Conservation (phyloP, 2,329 filamentous ascomycete genomes). For the Cadophora luteo-olivacea region DNA sequence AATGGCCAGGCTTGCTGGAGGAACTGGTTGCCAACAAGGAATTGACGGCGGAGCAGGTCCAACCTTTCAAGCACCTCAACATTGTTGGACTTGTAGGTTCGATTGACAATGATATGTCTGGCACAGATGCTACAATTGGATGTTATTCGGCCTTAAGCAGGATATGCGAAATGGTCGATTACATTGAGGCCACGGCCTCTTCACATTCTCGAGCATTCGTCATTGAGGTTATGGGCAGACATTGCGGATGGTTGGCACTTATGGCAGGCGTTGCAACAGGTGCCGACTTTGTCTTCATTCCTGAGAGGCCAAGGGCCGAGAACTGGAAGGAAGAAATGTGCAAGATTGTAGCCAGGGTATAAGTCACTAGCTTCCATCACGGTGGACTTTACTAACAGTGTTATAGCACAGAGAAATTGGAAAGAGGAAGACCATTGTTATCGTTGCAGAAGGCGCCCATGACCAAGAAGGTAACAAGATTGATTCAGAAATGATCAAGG, state of each 20-base stretch:
- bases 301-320: conserved; percentile 85
- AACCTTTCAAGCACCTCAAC: conserved; percentile 85
- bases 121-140: conserved; percentile 96
- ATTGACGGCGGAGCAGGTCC: conserved; percentile 72
- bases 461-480: conserved; percentile 87
- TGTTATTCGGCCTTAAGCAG: conserved; percentile 92
- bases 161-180: conserved; percentile 96
- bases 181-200: conserved; percentile 92
- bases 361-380: conserved; percentile 30
- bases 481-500: conserved; percentile 79
- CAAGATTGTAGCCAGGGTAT: conserved; percentile 73
- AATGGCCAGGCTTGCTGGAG: conserved; percentile 87
- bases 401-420: conserved; percentile 80
- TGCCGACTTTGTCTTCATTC: conserved; percentile 96
- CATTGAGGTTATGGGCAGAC: conserved; percentile 97
- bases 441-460: conserved; percentile 93
- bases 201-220: conserved; percentile 97
- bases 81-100: conserved; percentile 96
- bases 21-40: conserved; percentile 81
- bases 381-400: conserved; percentile 24
- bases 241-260: conserved; percentile 96
- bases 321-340: conserved; percentile 94
- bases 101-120: conserved; percentile 98
- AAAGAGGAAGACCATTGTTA: conserved; percentile 97
- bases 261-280: conserved; percentile 96